Conservation (phyloP, 768 basidiomycete species). For the Mycena latifolia region DNA sequence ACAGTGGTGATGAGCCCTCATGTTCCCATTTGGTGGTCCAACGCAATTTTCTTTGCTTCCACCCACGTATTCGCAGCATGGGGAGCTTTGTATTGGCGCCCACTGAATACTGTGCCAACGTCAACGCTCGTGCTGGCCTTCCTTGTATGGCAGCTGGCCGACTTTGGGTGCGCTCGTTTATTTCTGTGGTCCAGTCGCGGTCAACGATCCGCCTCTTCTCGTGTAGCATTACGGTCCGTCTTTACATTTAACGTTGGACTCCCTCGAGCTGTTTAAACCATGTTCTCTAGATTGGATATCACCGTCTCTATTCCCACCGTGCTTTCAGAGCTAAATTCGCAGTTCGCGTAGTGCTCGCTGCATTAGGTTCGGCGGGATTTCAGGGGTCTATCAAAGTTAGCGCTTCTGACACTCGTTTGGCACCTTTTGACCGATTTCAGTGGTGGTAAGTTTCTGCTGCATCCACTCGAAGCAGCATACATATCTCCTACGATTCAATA, state of each 20-base stretch:
- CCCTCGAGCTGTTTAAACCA: background rate
- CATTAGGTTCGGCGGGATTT: constrained; percentile 79
- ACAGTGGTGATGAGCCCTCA: too few species aligned
- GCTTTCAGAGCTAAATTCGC: constrained; percentile 70
- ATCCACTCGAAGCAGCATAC: background rate
- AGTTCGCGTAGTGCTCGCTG: constrained; percentile 70
- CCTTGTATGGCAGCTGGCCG: constrained; percentile 75
- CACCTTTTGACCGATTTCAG: constrained; percentile 40
- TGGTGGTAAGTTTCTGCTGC: constrained; percentile 59
- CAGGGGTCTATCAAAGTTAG: constrained; percentile 84
- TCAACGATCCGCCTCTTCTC: constrained; percentile 4
- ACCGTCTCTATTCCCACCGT: constrained; percentile 83
- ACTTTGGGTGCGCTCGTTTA: constrained; percentile 66
- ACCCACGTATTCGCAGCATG: constrained; percentile 68
- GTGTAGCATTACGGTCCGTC: too few species aligned
- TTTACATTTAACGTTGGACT: too few species aligned
- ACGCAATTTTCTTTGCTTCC: constrained; percentile 66
- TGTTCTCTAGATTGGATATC: constrained; percentile 68
- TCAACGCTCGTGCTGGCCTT: constrained; percentile 66
- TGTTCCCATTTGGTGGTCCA: constrained; percentile 71
- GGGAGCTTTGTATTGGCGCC: constrained; percentile 66
- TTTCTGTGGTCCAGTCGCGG: constrained; percentile 52
- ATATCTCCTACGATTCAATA: constrained; percentile 34
- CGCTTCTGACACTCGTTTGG: constrained; percentile 12
- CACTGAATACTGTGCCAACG: constrained; percentile 50